Conservation (phyloP, 805 yeast genomes). For the Pichia heedii region DNA sequence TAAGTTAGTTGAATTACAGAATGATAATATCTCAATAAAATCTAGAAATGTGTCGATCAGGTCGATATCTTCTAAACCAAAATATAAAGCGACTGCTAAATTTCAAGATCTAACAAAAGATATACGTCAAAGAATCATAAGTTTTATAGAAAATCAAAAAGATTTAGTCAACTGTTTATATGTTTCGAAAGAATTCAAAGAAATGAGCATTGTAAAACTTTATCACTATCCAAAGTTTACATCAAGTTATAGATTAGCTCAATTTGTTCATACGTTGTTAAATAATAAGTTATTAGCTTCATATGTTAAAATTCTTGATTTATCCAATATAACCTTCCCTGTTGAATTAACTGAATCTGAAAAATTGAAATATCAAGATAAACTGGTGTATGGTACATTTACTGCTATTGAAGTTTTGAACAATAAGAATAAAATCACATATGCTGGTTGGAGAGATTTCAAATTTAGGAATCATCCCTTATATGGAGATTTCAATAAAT, state of each 20-base stretch:
- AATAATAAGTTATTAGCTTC: constrained; percentile 46
- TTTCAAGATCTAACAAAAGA: constrained; percentile 34
- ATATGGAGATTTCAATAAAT: constrained; percentile 26
- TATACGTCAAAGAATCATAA: constrained; percentile 31
- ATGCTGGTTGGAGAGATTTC: constrained; percentile 94
- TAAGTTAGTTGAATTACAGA: constrained; percentile 25
- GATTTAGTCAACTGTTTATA: constrained; percentile 39
- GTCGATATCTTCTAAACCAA: constrained; percentile 4
- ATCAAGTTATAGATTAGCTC: constrained; percentile 73
- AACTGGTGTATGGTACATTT: constrained; percentile 11
- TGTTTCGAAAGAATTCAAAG: constrained; percentile 43
- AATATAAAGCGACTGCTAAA: constrained; percentile 3
- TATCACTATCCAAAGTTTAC: constrained; percentile 48
- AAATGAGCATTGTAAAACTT: constrained; percentile 42
- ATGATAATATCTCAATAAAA: constrained; percentile 33
- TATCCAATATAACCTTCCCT: constrained; percentile 42
- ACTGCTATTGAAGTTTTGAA: constrained; percentile 6
- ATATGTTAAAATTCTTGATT: constrained; percentile 47
- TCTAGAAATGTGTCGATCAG: constrained; percentile 16
- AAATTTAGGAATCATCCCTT: constrained; percentile 66
- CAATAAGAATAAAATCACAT: constrained; percentile 24
- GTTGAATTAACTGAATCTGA: constrained; percentile 19
- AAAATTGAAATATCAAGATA: constrained; percentile 12
- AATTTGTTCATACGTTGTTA: constrained; percentile 62
- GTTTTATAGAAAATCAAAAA: constrained; percentile 28